Percentiles rank a stretch among this genome's conserved stretches.
Evolutionary conservation across 306 rosid genomes (phyloP).

Genomic region (Alnus glutinosa): DNA sequence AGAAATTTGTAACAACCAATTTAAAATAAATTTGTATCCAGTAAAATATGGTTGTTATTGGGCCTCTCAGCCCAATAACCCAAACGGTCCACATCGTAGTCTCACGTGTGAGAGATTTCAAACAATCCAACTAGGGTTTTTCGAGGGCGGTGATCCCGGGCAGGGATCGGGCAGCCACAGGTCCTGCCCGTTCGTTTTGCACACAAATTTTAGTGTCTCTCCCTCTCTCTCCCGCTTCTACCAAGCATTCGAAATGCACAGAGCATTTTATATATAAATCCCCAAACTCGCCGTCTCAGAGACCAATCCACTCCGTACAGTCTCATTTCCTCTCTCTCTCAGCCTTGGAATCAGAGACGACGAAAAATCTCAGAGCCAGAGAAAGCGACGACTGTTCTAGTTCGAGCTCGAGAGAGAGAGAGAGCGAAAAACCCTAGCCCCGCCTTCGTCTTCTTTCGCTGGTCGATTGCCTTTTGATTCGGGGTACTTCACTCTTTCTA

Average conservation of each 20-base stretch:
- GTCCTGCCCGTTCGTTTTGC: constrained; percentile 24
- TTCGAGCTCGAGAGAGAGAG: not conserved
- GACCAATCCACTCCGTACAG: not conserved
- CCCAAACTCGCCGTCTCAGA: constrained; percentile 2
- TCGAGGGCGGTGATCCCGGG: not conserved
- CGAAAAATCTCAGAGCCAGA: too few relatives aligned
- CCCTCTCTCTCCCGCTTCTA: constrained; percentile 40
- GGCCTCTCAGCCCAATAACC: too few relatives aligned
- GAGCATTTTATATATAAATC: not conserved
- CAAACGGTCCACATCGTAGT: not conserved
- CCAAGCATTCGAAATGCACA: constrained; percentile 35
- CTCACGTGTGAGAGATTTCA: not conserved
- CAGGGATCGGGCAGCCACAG: constrained; percentile 4
- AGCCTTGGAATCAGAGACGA: not conserved
- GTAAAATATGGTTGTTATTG: too few relatives aligned
- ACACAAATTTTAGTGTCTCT: not conserved
- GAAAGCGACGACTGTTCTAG: not conserved
- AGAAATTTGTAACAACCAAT: too few relatives aligned
- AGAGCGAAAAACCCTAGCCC: not conserved
- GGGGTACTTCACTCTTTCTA: constrained; percentile 12
- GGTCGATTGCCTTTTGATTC: not conserved
- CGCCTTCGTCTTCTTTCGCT: not conserved
- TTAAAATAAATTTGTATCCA: too few relatives aligned
- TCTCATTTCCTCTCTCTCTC: not conserved
- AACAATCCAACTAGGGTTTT: not conserved